A percentile compares a stretch with the other conserved stretches of the same genome.
phyloP scores from a whole-genome alignment of 2,329 filamentous ascomycete genomes.

The Fusarium sp. region DNA sequence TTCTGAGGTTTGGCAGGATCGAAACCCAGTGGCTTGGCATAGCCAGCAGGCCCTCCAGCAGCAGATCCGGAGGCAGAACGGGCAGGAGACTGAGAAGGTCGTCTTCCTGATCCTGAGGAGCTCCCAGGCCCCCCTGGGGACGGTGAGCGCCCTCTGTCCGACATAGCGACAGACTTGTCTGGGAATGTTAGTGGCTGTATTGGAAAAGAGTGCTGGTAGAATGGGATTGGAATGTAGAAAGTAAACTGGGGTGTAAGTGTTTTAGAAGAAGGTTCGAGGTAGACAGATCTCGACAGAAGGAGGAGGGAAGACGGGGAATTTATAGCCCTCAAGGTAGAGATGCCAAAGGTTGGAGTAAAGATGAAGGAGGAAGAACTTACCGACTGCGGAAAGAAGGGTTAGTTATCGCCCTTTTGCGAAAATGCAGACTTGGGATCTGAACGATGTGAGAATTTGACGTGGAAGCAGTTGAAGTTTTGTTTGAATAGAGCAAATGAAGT shows the following conservation, averaged over 20 bases:
- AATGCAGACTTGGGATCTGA: slow-evolving; percentile 18
- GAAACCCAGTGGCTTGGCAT: slow-evolving; percentile 54
- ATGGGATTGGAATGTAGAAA: slow-evolving; percentile 11
- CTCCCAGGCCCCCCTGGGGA: slow-evolving; percentile 37
- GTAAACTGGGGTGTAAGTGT: slow-evolving; percentile 3
- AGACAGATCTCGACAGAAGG: neutral
- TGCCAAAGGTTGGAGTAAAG: neutral
- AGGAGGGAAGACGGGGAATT: slow-evolving; percentile 1
- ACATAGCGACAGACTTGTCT: slow-evolving; percentile 47
- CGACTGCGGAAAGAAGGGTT: slow-evolving; percentile 10
- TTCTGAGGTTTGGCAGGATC: slow-evolving; percentile 59
- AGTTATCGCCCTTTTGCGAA: slow-evolving; percentile 1
- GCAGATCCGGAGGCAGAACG: slow-evolving; percentile 38
- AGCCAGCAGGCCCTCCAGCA: slow-evolving; percentile 36
- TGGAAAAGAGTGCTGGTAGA: neutral
- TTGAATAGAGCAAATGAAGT: neutral
- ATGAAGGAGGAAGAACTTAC: slow-evolving; percentile 23
- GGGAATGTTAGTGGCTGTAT: slow-evolving; percentile 11
- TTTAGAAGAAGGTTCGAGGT: neutral
- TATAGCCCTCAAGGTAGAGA: slow-evolving; percentile 2
- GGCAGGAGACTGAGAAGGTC: slow-evolving; percentile 39
- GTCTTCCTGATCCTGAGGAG: slow-evolving; percentile 32
- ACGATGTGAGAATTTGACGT: slow-evolving; percentile 18
- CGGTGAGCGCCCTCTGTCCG: slow-evolving; percentile 51
- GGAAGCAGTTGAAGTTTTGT: neutral